Conservation (phyloP, 768 basidiomycete species). For the Mycena floridula region DNA sequence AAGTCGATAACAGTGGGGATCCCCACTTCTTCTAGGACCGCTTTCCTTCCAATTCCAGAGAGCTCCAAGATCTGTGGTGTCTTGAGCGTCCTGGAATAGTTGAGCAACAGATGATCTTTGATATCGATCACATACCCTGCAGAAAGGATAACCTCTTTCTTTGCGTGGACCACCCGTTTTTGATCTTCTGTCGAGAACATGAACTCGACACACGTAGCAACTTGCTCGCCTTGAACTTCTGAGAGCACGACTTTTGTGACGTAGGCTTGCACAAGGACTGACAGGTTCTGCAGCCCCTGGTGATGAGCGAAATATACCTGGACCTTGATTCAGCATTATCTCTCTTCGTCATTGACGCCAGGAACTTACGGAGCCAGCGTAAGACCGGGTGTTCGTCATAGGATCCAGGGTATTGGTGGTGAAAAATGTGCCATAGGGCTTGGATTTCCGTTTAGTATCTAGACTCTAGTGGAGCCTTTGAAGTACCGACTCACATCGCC, state of each 20-base stretch:
- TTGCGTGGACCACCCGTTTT: slow-evolving; percentile 8
- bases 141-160: slow-evolving; percentile 4
- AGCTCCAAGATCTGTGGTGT: slow-evolving; percentile 20
- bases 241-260: too few species aligned
- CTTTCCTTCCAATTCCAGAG: slow-evolving; percentile 14
- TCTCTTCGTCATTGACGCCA: too few species aligned
- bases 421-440: not conserved
- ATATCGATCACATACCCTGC: not conserved
- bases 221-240: too few species aligned
- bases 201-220: slow-evolving; percentile 13
- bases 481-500: too few species aligned
- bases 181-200: slow-evolving; percentile 8
- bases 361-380: not conserved
- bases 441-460: too few species aligned
- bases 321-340: too few species aligned
- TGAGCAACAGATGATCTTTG: not conserved
- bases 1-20: slow-evolving; percentile 23
- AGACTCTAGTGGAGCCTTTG: too few species aligned
- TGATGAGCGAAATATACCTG: too few species aligned
- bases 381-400: not conserved
- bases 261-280: too few species aligned
- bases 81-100: slow-evolving; percentile 10
- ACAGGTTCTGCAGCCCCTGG: too few species aligned
- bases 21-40: not conserved
- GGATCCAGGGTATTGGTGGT: slow-evolving; percentile 2